phyloP scores from a whole-genome alignment of 148 eudicot genomes.

The Rhododendron simsii region DNA sequence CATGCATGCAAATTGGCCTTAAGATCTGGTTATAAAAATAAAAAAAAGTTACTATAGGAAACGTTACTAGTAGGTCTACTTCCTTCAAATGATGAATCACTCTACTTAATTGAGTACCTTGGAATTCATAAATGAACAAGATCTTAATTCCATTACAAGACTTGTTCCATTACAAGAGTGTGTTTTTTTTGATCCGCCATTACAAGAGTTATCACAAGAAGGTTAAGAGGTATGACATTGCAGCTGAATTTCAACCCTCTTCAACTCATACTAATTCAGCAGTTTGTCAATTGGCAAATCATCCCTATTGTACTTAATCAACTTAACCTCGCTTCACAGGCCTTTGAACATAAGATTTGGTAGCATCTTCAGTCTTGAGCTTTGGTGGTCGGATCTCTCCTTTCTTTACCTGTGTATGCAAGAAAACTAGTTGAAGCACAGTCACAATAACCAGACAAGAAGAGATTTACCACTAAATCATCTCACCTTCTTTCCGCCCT shows the following conservation, averaged over 20 bases:
- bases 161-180: not conserved
- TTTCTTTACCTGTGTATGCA: constrained; percentile 57
- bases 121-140: not conserved
- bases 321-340: constrained; percentile 74
- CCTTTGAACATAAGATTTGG: constrained; percentile 94
- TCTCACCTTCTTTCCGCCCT: constrained; percentile 85
- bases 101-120: not conserved
- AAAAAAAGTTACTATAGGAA: not conserved
- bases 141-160: not conserved
- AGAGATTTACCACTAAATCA: not conserved
- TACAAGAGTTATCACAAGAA: not conserved
- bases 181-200: not conserved
- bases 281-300: not conserved
- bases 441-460: not conserved
- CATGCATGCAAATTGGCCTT: no score
- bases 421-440: not conserved
- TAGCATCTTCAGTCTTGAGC: constrained; percentile 97
- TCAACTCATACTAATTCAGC: not conserved
- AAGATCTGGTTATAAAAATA: no score
- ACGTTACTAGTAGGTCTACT: not conserved
- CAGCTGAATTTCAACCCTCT: not conserved
- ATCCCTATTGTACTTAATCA: not conserved
- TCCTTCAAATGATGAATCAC: not conserved
- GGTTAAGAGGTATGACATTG: not conserved
- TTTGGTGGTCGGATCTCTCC: constrained; percentile 97